Evolutionary conservation across 2,329 filamentous ascomycete species (phyloP), one percentile per base, ranked within the genome.

Genomic region (Colletotrichum filicis): DNA sequence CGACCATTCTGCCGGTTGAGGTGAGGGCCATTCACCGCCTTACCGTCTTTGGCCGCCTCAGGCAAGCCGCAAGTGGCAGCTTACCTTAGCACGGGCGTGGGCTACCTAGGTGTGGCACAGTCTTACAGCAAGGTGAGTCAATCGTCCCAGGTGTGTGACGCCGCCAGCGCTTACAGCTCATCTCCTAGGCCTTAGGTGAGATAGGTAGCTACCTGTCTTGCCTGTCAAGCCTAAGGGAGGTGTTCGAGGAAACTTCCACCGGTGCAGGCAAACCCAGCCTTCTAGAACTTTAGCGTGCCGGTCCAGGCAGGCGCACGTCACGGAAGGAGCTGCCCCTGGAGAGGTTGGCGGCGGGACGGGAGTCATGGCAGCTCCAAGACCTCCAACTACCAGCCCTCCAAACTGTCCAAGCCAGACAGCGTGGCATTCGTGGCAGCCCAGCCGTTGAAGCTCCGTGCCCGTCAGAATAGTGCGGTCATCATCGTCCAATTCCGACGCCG

Each of bases 1-100:
- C 71, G 71, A 62, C 71, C 37, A 72, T 74, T 74, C 71, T 74
- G 71, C 71, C 71, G 67, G 42, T 37, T 35, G 26, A 71, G 61
- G 56, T 65, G 67, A 57, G 61, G 42, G 52, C 16, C 30, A 49
- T 28, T 74, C 57, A 72, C 71, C 71, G 68, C 71, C 62, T 28
- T 72, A 9, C 22, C 53, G 11, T 22, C 26, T 56, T 56, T 8
- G 22, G 53, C 53, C 35, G 62, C 71, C 68, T 72, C 57, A 67
- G 62, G 71, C 68, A 74, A 49, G 42, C 11, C 32, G 32, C 32
- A 35, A 32, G 28, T 57, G 32, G 32, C 30, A 46, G 42, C 42
- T 49, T 32, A 46, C 6, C 1, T 49, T 28, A 19, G 53, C 24
- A 56, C 53, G n/a, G 24, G 42, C 42, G n/a, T 42, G 37, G 16